Base-by-base conservation (phyloP, 2,329 filamentous ascomycete species). In the Penicillium polonicum region DNA sequence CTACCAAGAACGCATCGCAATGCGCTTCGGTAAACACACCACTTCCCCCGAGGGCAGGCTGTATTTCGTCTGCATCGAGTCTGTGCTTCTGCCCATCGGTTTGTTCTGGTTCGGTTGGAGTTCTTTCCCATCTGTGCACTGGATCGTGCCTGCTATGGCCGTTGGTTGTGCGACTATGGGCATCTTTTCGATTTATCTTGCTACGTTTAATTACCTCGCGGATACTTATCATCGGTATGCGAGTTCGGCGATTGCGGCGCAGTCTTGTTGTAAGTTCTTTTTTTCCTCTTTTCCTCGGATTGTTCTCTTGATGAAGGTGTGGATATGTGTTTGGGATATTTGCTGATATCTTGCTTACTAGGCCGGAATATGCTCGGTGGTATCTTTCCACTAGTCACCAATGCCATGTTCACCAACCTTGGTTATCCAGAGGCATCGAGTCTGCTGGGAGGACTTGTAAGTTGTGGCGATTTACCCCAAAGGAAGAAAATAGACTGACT, bases 201-300 rank as follows among this genome's bases (percentile, higher is more conserved):
- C 92, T 3, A 90, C 91, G 0, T 96, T 97, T 78, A 97, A 97
- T 71, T 97, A 96, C 66, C 82, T 97, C 1, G 91, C 92, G 21
- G 92, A 97, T 70, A 88, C 88, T 1, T 97, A 96, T 73, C 88
- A 92, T 70, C 81, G 84, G 2, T 96, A 93, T 67, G 91, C 92
- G 0, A 91, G 88, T 39, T 94, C 90, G 0, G 92, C 92, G 0
- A 78, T 96, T 6, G 92, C 92, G 0, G 91, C 92, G 0, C 91
- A 96, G 77, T 89, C 85, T 17, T 95, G 90, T 71, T 93, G 90
- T 76, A 68, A 42, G 73, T 63, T 15, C 5, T 29, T 25, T 64
- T 31, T 31, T 12, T 29, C 10, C 4, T 31, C 4, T 17, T 29
- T 29, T 4, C 0, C 4, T 21, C 39, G 1, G 7, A 2, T 4